These are phyloP conservation scores for Fistulifera pelliculosa DNA, from an alignment of 108 stramenopile species.

Conservation along the genomic window DNA sequence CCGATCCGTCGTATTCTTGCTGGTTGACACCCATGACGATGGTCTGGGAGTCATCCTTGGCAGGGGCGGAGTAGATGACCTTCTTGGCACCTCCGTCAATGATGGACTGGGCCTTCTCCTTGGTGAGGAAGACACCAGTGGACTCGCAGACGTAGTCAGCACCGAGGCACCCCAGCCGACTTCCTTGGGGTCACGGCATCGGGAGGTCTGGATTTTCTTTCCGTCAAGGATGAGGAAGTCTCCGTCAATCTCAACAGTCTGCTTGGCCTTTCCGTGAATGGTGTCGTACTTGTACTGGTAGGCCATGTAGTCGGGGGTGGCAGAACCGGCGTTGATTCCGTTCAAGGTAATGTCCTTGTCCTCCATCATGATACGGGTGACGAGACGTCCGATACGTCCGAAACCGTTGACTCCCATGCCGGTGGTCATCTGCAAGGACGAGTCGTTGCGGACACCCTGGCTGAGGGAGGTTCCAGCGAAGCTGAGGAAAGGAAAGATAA, in stretches of 20 bases:
- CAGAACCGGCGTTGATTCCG: slow-evolving; percentile 96
- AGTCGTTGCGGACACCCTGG: slow-evolving; percentile 55
- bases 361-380: slow-evolving; percentile 96
- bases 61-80: slow-evolving; percentile 99
- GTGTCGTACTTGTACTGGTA: slow-evolving; percentile 99
- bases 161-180: slow-evolving; percentile 93
- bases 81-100: slow-evolving; percentile 98
- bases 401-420: slow-evolving; percentile 97
- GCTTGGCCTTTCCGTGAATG: slow-evolving; percentile 96
- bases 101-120: slow-evolving; percentile 91
- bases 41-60: slow-evolving; percentile 98
- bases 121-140: slow-evolving; percentile 98
- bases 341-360: slow-evolving; percentile 81
- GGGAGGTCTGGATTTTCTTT: slow-evolving; percentile 85
- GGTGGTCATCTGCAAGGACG: slow-evolving; percentile 77
- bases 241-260: slow-evolving; percentile 94
- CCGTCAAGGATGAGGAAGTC: slow-evolving; percentile 96
- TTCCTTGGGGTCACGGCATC: slow-evolving; percentile 94
- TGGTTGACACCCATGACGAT: slow-evolving; percentile 99
- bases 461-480: slow-evolving; percentile 75
- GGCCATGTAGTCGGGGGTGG: slow-evolving; percentile 98
- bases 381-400: slow-evolving; percentile 99
- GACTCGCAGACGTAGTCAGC: slow-evolving; percentile 99
- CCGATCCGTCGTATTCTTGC: slow-evolving; percentile 84
- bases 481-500: slow-evolving; percentile 19